Conservation (phyloP, 768 basidiomycete species). For the Tubosaeta brunneosetosa region DNA sequence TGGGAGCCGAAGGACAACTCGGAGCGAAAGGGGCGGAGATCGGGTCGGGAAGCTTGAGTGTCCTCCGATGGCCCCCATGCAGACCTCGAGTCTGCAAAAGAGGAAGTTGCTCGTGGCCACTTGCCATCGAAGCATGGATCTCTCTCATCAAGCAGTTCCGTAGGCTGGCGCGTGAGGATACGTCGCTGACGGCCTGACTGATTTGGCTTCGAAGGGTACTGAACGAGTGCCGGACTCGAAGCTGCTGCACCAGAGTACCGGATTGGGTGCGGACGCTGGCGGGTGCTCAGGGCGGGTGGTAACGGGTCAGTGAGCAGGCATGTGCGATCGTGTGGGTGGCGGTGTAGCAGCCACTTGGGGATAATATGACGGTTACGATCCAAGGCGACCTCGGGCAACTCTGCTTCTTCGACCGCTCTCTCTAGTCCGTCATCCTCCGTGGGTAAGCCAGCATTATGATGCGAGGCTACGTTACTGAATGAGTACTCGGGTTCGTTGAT, state of each 20-base stretch:
- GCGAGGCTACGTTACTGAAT: conserved; percentile 1
- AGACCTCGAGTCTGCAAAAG: conserved; percentile 22
- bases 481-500: conserved; percentile 23
- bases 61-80: conserved; percentile 24
- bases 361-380: conserved; percentile 95
- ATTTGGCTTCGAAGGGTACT: conserved; percentile 17
- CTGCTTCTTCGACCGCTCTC: conserved; percentile 57
- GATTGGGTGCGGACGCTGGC: conserved; percentile 37
- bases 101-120: conserved; percentile 22
- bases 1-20: conserved; percentile 33
- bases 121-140: conserved; percentile 46
- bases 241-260: conserved; percentile 51
- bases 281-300: conserved; percentile 22
- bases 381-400: conserved; percentile 91
- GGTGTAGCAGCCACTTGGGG: conserved; percentile 82
- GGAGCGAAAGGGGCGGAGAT: conserved; percentile 39
- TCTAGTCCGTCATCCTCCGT: conserved; percentile 38
- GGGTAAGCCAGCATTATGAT: conserved; percentile 6
- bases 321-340: conserved; percentile 43
- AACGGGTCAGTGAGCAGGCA: conserved; percentile 40
- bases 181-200: conserved; percentile 30
- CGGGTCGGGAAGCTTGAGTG: conserved; percentile 24
- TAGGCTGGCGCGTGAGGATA: conserved; percentile 39
- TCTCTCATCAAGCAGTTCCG: conserved; percentile 34
- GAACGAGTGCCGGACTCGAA: conserved; percentile 67